Evolutionary conservation across 345 rosid genomes (phyloP), one percentile per base, ranked within the genome.

Genomic region (Heritiera littoralis): DNA sequence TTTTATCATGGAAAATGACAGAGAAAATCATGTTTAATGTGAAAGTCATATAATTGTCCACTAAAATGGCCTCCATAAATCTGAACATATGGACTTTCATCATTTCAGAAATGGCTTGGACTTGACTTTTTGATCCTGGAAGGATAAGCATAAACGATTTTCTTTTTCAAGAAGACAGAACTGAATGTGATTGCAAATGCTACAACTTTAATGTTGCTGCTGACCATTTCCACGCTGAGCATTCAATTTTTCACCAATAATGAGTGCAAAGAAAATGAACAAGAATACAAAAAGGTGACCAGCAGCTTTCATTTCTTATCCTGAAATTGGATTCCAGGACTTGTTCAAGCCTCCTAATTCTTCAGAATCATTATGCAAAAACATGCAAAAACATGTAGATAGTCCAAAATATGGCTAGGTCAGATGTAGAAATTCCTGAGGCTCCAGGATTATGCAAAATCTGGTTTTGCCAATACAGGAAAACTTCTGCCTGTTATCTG

Each of bases 71-170:
- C 20, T 3, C 58, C 41, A 48, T 23, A 48, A 70, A 70, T 70
- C 23, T 51, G 23, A 71, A 49, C 60, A 72, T 52, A 28, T 71
- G 75, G 60, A 71, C 75, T 49, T 71, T 14, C 30, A 7, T 23
- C 9, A 12, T 17, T 15, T 30, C 56, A 15, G n/a, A 32, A 7
- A 51, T 51, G 45, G n/a, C 9, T 0, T 49, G 3, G 46, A 68
- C 73, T 45, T 9, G 38, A 30, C 13, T 71, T 71, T 71, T 18
- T 49, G 13, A 51, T 30, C 45, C 75, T 51, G 28, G 75, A 52
- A 54, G n/a, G 55, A 70, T 23, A 70, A 70, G 20, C 40, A 70
- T 12, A 70, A 48, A 46, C 38, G 30, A n/a, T 7, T 48, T 49
- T 49, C 38, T 35, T 67, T 67, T 67, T n/a, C 15, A 67, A 43